Evolutionary conservation across 2,329 filamentous ascomycete genomes (phyloP), one percentile per base, ranked within the genome.

Genomic region (Trichoderma harzianum): DNA sequence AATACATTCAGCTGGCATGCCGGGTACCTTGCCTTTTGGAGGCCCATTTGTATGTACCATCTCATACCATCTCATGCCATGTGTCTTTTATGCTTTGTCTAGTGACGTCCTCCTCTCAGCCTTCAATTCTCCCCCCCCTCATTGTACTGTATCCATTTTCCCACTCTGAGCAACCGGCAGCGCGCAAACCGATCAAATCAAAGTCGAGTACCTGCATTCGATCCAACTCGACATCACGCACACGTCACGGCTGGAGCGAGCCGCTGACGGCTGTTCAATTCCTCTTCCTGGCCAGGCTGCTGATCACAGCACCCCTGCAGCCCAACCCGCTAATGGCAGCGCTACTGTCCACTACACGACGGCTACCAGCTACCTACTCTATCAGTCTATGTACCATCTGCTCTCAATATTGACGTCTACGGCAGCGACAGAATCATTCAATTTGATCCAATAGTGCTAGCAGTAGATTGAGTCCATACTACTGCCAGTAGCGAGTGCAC

Each of bases 301-400:
- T 67, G 51, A 67, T 67, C 61, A 43, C 61, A 47, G 61, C 61
- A 39, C 61, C 64, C 64, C 64, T 67, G 64, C 64, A 67, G 64
- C 51, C 64, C 60, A 21, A 30, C 18, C 64, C 64, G 64, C 64
- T 67, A 67, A 36, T 36, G 34, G 64, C 64, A 67, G 64, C 64
- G 21, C 64, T 53, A 21, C 47, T 14, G n/a, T 43, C 36, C 36
- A 18, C 34, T 39, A 39, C 36, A 18, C 36, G 7, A 39, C 36
- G 36, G 36, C 16, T 8, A 18, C 36, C 36, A 39, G 36, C 36
- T 18, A 16, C 32, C 28, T 32, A 0, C 14, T 16, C 14, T 39
- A 12, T 34, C 11, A 32, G 30, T 36, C 32, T 34, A 36, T 36
- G 34, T 16, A 36, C 34, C 34, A 16, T 36, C 34, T 36, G 34